Conservation (phyloP, 495 filamentous ascomycete genomes). For the Tuber umbilicatum region DNA sequence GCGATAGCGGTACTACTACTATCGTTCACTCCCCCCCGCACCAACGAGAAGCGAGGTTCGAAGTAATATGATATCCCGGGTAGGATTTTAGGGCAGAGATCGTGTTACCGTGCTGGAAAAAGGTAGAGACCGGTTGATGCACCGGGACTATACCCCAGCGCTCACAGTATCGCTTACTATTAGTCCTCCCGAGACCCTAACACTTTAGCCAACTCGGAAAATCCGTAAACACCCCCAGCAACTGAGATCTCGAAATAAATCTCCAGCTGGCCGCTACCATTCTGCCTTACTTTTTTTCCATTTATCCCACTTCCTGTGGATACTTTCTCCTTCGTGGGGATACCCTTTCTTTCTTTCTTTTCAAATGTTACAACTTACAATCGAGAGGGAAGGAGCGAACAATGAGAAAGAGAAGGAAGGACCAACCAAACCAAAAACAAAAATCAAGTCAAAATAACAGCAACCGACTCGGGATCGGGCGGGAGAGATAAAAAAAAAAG, state of each 20-base stretch:
- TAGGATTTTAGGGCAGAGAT: background rate
- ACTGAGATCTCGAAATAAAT: background rate
- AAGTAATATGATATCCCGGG: background rate
- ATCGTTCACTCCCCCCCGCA: background rate
- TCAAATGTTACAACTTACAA: background rate
- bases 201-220: background rate
- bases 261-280: background rate
- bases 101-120: background rate
- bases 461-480: background rate
- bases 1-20: background rate
- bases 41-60: background rate
- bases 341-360: background rate
- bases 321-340: background rate
- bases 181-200: background rate
- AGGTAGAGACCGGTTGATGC: background rate
- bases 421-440: background rate
- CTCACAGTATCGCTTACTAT: background rate
- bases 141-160: background rate
- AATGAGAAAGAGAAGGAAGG: background rate
- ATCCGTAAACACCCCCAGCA: background rate
- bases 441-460: background rate
- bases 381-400: background rate
- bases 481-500: background rate
- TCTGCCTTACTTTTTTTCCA: background rate
- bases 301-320: background rate